These are phyloP conservation scores for Solanum chaucha DNA, from an alignment of 257 asterid species.

Conservation along the genomic window DNA sequence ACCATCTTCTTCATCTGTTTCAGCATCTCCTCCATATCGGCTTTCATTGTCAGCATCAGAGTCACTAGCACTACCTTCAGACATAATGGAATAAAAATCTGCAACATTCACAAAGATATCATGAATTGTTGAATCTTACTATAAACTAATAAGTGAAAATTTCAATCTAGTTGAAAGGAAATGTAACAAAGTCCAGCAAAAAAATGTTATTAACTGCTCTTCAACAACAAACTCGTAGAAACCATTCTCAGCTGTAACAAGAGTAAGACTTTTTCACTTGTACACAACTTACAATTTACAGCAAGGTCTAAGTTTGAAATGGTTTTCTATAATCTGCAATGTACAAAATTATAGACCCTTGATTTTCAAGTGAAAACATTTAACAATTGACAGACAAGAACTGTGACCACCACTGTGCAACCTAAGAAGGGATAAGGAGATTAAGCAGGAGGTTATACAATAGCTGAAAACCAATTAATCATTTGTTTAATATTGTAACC, in stretches of 20 bases:
- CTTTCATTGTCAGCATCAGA: conserved; percentile 92
- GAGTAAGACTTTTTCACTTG: background rate
- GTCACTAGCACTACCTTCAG: conserved; percentile 92
- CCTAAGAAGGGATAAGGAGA: background rate
- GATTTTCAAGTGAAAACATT: background rate
- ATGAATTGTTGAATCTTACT: background rate
- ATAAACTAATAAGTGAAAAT: background rate
- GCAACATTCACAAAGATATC: conserved; percentile 7
- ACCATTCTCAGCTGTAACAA: background rate
- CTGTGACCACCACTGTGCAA: background rate
- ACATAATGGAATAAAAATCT: conserved; percentile 96
- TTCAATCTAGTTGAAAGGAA: background rate
- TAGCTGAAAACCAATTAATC: background rate
- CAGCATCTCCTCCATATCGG: conserved; percentile 68
- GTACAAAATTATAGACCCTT: background rate
- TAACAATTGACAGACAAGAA: background rate
- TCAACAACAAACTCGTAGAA: background rate
- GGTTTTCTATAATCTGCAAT: background rate
- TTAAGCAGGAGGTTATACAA: background rate
- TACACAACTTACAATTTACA: background rate
- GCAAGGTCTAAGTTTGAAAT: background rate
- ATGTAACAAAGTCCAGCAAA: background rate
- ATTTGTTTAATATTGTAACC: background rate
- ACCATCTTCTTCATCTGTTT: conserved; percentile 88
- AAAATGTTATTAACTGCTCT: background rate